Base-by-base conservation (phyloP, 2,329 filamentous ascomycete species). In the Botrytis hyacinthi region DNA sequence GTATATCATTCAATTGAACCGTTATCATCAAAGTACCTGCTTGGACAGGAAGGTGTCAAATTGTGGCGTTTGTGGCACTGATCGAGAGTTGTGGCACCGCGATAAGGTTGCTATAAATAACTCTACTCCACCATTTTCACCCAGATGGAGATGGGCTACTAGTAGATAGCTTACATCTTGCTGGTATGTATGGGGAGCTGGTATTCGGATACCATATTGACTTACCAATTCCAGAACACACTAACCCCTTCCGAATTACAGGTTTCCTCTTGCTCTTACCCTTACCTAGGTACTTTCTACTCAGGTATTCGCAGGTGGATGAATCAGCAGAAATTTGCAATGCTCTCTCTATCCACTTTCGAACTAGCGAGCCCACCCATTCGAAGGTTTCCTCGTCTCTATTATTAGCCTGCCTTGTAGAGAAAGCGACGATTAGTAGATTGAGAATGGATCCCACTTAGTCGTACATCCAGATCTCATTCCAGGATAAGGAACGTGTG, bases 41-140 rank as follows among this genome's bases (percentile, higher is more conserved):
- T 60, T 35, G 29, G 57, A 32, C 29, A 51, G 63, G 63, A 67
- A 51, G 44, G 63, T 63, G 60, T 5, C 22, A 42, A n/a, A 42
- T 9, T 62, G 60, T 62, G 60, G 60, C 60, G 60, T 42, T 62
- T 62, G 59, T 62, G 35, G 59, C 59, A 37, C 59, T 22, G 37
- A 40, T 62, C 0, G 35, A 61, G 29, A 62, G 22, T n/a, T 20
- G 59, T 62, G 12, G 35, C 22, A 62, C 6, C 22, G 59, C 35
- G 61, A 44, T 63, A 63, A 63, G 61, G 37, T 20, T 63, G 18
- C 51, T 57, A 63, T 42, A 63, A 42, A 63, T 63, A 69, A 22
- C 66, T 29, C 54, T 5, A n/a, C 16, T 46, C 67, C 48, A 44
- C 22, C 37, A n/a, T 16, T n/a, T 51, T 7, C 4, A 51, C 26